Evolutionary conservation across 2,329 filamentous ascomycete species (phyloP), one percentile per base, ranked within the genome.

Genomic region (Xylaria digitata): DNA sequence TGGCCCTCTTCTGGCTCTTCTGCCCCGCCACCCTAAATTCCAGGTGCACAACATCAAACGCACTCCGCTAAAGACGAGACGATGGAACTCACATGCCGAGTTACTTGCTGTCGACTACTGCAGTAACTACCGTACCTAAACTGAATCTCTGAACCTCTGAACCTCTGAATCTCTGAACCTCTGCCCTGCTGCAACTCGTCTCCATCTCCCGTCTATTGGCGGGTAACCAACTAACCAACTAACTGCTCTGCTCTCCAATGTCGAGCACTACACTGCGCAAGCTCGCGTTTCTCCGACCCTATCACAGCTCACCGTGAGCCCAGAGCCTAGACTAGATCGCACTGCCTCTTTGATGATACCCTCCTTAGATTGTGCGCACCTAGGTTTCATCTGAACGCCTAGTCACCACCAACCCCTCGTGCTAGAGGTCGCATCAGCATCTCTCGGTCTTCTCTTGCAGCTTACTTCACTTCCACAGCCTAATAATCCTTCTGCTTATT

Each of bases 41-140:
- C 78, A 82, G 78, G 77, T 81, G 79, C 80, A 81, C 73, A 79
- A 82, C 77, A 76, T 82, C 80, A 81, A 82, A 82, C 80, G 74
- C 75, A 76, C 75, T 77, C 76, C 75, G 75, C 75, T 74, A 73
- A 75, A 74, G 76, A 78, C 77, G 76, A 78, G 77, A 78, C 74
- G 70, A 73, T 64, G 64, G 69, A 67, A 67, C 59, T 67, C 53
- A 21, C 19, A 17, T 21, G 23, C 58, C 15, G 13, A 15, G 11
- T 15, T 15, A 21, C 11, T 15, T 19, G 21, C 52, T 13, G 37
- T 15, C 26, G 26, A 26, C 26, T 26, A 26, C 26, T 26, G 26
- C 26, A 26, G 26, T 26, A 2, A 26, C 26, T 26, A 26, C 26
- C 26, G 26, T 26, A 26, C 26, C 26, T 26, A 2, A 5, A 26